A percentile compares a stretch with the other conserved stretches of the same genome.
Conservation (phyloP, 495 filamentous ascomycete genomes). For the Aspergillus funiculosus region DNA sequence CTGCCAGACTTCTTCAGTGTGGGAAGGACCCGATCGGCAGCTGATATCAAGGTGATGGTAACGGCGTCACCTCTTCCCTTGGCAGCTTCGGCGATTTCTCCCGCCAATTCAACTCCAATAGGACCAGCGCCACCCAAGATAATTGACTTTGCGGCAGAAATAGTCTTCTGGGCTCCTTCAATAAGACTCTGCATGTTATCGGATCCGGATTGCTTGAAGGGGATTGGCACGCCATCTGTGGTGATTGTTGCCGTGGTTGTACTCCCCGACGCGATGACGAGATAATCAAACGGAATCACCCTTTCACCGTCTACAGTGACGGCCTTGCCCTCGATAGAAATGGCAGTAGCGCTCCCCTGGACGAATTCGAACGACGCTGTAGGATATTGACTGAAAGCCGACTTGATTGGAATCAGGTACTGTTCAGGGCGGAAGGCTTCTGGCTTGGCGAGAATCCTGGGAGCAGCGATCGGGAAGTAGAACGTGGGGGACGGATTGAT, state of each 20-base stretch:
- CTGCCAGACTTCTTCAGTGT: slow-evolving; percentile 26
- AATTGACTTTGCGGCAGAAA: slow-evolving; percentile 52
- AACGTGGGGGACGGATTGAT: slow-evolving; percentile 49
- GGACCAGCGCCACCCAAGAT: slow-evolving; percentile 63
- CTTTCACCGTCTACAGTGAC: slow-evolving; percentile 36
- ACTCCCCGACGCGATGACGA: slow-evolving; percentile 49
- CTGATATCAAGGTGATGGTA: slow-evolving; percentile 42
- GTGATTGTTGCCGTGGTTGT: slow-evolving; percentile 41
- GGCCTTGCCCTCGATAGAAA: slow-evolving; percentile 42
- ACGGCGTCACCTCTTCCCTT: slow-evolving; percentile 35
- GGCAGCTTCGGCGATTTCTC: slow-evolving; percentile 50
- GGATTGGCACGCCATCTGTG: slow-evolving; percentile 36
- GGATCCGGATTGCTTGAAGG: slow-evolving; percentile 46
- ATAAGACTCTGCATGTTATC: slow-evolving; percentile 39
- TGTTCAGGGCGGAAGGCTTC: slow-evolving; percentile 36
- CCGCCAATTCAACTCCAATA: slow-evolving; percentile 59
- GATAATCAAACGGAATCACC: slow-evolving; percentile 44
- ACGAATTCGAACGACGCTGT: slow-evolving; percentile 49
- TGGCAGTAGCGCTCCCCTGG: slow-evolving; percentile 43
- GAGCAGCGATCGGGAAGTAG: slow-evolving; percentile 50
- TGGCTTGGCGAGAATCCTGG: slow-evolving; percentile 42
- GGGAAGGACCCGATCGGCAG: slow-evolving; percentile 30
- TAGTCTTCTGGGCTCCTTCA: slow-evolving; percentile 37
- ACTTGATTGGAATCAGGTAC: slow-evolving; percentile 44
- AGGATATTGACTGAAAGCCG: slow-evolving; percentile 47